These are phyloP conservation scores for Rhizopogon sp. DNA, from an alignment of 768 basidiomycete genomes.

Conservation along the genomic window DNA sequence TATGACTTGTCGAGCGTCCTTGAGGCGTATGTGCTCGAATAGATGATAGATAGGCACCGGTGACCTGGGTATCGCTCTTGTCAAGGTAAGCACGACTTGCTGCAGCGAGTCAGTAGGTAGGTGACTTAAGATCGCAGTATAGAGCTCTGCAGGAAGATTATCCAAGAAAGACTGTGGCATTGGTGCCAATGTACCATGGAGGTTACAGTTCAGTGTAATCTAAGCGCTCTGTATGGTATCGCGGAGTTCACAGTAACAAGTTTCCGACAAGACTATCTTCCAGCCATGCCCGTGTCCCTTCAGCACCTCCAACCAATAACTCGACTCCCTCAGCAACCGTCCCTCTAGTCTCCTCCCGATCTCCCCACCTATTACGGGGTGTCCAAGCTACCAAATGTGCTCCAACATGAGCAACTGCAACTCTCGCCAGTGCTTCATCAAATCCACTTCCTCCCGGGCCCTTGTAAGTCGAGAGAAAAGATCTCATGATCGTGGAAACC, in stretches of 20 bases:
- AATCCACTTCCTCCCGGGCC: conserved; percentile 7
- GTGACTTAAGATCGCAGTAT: conserved; percentile 50
- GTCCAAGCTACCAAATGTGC: conserved; percentile 51
- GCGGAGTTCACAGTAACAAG: conserved; percentile 8
- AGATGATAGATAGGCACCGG: conserved; percentile 54
- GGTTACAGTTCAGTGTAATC: too few relatives aligned
- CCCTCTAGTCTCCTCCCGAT: conserved; percentile 39
- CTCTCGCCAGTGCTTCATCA: conserved; percentile 26
- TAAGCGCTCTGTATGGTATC: too few relatives aligned
- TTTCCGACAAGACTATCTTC: conserved; percentile 24
- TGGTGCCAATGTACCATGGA: not conserved
- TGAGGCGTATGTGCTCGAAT: conserved; percentile 54
- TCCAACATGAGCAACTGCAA: conserved; percentile 45
- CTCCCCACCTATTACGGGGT: conserved; percentile 47
- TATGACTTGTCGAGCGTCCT: conserved; percentile 44
- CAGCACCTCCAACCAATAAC: conserved; percentile 32
- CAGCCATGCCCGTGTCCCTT: conserved; percentile 21
- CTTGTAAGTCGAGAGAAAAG: conserved; percentile 45
- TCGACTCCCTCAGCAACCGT: conserved; percentile 48
- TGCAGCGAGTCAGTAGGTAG: conserved; percentile 45
- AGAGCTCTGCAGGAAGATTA: conserved; percentile 62
- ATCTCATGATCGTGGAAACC: conserved; percentile 30
- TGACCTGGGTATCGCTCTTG: conserved; percentile 55
- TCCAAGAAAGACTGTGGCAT: conserved; percentile 18
- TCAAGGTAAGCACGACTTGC: conserved; percentile 51